Conservation (phyloP, 1,139 yeast species). For the Geotrichum siamense region DNA sequence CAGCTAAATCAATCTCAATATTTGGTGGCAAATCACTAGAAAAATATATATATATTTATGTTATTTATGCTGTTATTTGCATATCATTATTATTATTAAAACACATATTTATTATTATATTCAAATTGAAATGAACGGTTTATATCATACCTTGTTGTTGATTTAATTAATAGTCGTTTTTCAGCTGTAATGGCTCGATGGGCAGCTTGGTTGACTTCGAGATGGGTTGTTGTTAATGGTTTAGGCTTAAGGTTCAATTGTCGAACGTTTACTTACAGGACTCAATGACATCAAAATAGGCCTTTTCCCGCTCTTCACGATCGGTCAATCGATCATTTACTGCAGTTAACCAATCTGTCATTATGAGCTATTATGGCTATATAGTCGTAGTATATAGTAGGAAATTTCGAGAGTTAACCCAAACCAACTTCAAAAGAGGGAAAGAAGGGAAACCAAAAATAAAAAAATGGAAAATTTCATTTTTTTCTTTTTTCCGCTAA, state of each 20-base stretch:
- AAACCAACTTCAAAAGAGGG: too few relatives aligned
- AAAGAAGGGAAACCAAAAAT: too few relatives aligned
- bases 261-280: conserved; percentile 29
- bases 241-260: too few relatives aligned
- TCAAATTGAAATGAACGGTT: too few relatives aligned
- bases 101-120: too few relatives aligned
- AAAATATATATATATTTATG: not conserved
- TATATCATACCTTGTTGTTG: conserved; percentile 9
- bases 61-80: not conserved
- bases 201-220: conserved; percentile 16
- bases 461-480: too few relatives aligned
- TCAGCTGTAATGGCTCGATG: conserved; percentile 20
- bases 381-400: too few relatives aligned
- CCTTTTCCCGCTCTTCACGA: conserved; percentile 27
- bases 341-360: conserved; percentile 13
- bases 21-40: not conserved
- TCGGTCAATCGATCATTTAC: conserved; percentile 30
- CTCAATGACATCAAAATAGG: conserved; percentile 20
- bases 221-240: too few relatives aligned
- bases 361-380: too few relatives aligned
- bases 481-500: too few relatives aligned
- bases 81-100: too few relatives aligned
- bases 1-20: conserved; percentile 15
- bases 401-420: too few relatives aligned
- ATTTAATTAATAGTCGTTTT: conserved; percentile 1